These are phyloP conservation scores for Fusarium sp. DNA, from an alignment of 2,329 filamentous ascomycete genomes.

Conservation along the genomic window DNA sequence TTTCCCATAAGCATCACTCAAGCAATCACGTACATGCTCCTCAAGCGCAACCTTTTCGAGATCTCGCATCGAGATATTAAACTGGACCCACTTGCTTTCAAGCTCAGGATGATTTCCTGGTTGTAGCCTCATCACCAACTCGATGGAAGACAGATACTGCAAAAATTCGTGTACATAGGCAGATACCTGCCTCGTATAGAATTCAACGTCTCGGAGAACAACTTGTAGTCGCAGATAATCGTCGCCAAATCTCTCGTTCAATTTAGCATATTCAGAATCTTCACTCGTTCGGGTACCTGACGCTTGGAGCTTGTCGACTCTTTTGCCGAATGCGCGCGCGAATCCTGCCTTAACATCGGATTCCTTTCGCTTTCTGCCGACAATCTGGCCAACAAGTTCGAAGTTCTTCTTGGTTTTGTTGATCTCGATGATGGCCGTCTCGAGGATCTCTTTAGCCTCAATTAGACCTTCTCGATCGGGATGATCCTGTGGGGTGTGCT, in stretches of 20 bases:
- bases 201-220: conserved; percentile 91
- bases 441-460: conserved; percentile 60
- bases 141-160: conserved; percentile 81
- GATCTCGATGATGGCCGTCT: conserved; percentile 81
- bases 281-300: conserved; percentile 69
- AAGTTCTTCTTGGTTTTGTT: conserved; percentile 96
- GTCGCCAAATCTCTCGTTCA: conserved; percentile 87
- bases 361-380: conserved; percentile 84
- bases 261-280: conserved; percentile 80
- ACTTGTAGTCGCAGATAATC: conserved; percentile 94
- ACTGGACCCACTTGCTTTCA: conserved; percentile 93
- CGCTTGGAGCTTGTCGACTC: conserved; percentile 83
- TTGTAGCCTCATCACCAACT: conserved; percentile 77
- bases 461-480: conserved; percentile 77
- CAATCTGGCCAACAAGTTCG: conserved; percentile 89
- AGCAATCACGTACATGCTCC: conserved; percentile 72
- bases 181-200: conserved; percentile 83
- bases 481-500: conserved; percentile 81
- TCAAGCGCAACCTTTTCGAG: conserved; percentile 83
- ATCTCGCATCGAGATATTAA: conserved; percentile 86
- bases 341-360: conserved; percentile 86
- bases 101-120: conserved; percentile 81
- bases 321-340: conserved; percentile 87
- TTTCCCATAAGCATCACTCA: background rate
- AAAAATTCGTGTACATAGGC: conserved; percentile 84